Conservation (phyloP, 805 yeast genomes). For the Metschnikowia gelsemii region DNA sequence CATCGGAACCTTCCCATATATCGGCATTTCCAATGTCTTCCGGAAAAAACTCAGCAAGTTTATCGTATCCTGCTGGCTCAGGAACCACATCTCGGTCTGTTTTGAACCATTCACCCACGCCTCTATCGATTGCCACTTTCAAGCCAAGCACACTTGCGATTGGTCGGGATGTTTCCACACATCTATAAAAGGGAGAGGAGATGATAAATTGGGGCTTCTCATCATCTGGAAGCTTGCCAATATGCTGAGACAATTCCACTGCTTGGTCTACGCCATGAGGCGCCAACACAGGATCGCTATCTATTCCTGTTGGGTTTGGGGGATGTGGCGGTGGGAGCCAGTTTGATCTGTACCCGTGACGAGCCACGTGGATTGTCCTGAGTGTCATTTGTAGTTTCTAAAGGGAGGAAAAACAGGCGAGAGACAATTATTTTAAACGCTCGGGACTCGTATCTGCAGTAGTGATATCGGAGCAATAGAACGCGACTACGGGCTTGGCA, state of each 20-base stretch:
- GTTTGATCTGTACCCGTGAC: constrained; percentile 90
- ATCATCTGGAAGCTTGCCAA: constrained; percentile 46
- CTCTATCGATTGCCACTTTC: constrained; percentile 69
- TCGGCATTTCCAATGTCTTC: constrained; percentile 30
- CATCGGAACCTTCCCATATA: constrained; percentile 46
- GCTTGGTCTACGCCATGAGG: constrained; percentile 89
- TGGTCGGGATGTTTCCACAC: constrained; percentile 79
- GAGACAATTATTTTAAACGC: not conserved
- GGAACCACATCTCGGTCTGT: constrained; percentile 70
- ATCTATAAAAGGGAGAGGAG: constrained; percentile 85
- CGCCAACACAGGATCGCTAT: constrained; percentile 85
- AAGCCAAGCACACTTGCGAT: constrained; percentile 57
- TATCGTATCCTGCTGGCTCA: constrained; percentile 54
- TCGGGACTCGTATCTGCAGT: constrained; percentile 8
- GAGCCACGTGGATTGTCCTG: constrained; percentile 63
- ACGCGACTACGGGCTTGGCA: constrained; percentile 2
- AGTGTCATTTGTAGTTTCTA: constrained; percentile 32
- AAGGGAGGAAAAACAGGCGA: not conserved
- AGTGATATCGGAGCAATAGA: constrained; percentile 1
- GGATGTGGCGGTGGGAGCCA: constrained; percentile 77
- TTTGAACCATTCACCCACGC: constrained; percentile 91
- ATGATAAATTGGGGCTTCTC: constrained; percentile 72
- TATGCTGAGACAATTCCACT: constrained; percentile 63
- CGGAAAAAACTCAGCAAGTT: constrained; percentile 52
- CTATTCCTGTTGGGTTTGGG: constrained; percentile 83